phyloP scores from a whole-genome alignment of 176 grass and related monocot species.

The Zea mays region Zm-B73-REFERENCE-NAM-5.0 NC_050098.1:214728501-214729000 shows the following conservation, averaged over 20 bases:
- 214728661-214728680: slow-evolving; percentile 45
- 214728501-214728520: slow-evolving; percentile 43
- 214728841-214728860: slow-evolving; percentile 20
- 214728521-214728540: slow-evolving; percentile 13
- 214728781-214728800: slow-evolving; percentile 44
- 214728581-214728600: slow-evolving; percentile 66
- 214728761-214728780: slow-evolving; percentile 34
- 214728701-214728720: slow-evolving; percentile 48
- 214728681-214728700: slow-evolving; percentile 35
- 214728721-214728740: slow-evolving; percentile 63
- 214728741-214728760: not conserved
- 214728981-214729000: not conserved
- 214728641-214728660: slow-evolving; percentile 63
- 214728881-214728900: not conserved
- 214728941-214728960: not conserved
- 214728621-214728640: slow-evolving; percentile 56
- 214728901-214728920: not conserved
- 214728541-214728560: slow-evolving; percentile 37
- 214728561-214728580: slow-evolving; percentile 62
- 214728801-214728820: slow-evolving; percentile 36
- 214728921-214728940: not conserved
- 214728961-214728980: not conserved
- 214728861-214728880: slow-evolving; percentile 44
- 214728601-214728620: slow-evolving; percentile 52
- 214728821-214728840: not conserved